A percentile compares a stretch with the other conserved stretches of the same genome.
These are phyloP conservation scores for Parastagonospora avenae DNA, from an alignment of 2,329 filamentous ascomycete species.

Conservation along the genomic window DNA sequence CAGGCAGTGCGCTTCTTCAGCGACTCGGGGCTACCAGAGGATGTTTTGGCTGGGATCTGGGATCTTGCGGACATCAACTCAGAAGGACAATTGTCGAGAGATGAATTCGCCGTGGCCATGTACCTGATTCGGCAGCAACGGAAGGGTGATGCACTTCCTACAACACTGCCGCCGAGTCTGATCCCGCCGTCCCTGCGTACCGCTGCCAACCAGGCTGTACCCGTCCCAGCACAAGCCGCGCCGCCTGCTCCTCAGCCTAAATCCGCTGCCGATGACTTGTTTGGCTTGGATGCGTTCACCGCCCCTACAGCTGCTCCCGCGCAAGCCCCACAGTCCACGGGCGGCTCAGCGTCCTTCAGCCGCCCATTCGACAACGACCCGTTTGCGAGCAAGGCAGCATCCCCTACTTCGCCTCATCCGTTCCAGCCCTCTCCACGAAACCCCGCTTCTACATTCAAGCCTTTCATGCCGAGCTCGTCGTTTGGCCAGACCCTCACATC, in stretches of 20 bases:
- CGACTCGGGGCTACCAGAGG: constrained; percentile 87
- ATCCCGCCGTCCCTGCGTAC: constrained; percentile 83
- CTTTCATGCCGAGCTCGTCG: constrained; percentile 88
- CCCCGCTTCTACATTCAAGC: constrained; percentile 71
- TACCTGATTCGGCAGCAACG: constrained; percentile 92
- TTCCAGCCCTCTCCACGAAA: constrained; percentile 51
- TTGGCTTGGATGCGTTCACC: constrained; percentile 80
- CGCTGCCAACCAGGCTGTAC: constrained; percentile 54
- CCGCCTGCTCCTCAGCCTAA: constrained; percentile 57
- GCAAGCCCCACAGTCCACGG: constrained; percentile 72
- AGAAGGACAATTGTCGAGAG: constrained; percentile 79
- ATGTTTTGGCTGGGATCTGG: constrained; percentile 92
- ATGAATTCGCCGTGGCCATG: constrained; percentile 98
- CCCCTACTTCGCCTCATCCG: constrained; percentile 60
- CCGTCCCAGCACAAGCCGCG: constrained; percentile 52
- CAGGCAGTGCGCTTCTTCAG: constrained; percentile 94
- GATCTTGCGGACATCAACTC: constrained; percentile 94
- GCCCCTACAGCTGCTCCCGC: constrained; percentile 56
- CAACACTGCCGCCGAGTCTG: constrained; percentile 77
- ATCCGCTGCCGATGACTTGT: constrained; percentile 90
- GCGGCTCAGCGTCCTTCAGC: constrained; percentile 63
- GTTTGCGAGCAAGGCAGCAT: constrained; percentile 60
- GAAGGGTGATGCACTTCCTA: constrained; percentile 71
- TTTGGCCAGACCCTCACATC: constrained; percentile 84
- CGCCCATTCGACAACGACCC: constrained; percentile 62